These are phyloP conservation scores for Cochlearia excelsa DNA, from an alignment of 345 rosid genomes.

Conservation along the genomic window DNA sequence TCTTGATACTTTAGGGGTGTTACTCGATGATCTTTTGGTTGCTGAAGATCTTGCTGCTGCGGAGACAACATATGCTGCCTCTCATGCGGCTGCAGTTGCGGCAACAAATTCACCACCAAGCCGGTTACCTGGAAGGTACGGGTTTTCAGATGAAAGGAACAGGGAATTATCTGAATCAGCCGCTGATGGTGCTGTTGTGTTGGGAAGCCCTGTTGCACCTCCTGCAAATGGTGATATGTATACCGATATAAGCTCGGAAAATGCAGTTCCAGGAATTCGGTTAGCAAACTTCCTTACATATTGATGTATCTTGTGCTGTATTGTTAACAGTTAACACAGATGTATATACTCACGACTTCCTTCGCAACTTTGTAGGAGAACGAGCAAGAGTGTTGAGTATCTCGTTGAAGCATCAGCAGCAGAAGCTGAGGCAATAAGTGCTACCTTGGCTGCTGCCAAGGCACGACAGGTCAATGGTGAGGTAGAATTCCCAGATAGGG, in stretches of 20 bases:
- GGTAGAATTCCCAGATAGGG: slow-evolving; percentile 83
- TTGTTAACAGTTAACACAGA: slow-evolving; percentile 8
- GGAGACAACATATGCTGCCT: slow-evolving; percentile 85
- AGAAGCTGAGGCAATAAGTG: slow-evolving; percentile 98
- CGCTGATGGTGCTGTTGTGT: slow-evolving; percentile 66
- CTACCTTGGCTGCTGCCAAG: slow-evolving; percentile 96
- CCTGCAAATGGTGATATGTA: slow-evolving; percentile 88
- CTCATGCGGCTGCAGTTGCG: slow-evolving; percentile 94
- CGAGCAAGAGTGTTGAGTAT: slow-evolving; percentile 87
- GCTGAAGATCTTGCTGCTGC: slow-evolving; percentile 97
- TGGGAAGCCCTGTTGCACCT: slow-evolving; percentile 96
- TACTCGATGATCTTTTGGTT: slow-evolving; percentile 96
- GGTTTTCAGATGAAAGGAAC: slow-evolving; percentile 75
- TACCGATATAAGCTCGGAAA: slow-evolving; percentile 92
- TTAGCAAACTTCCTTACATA: slow-evolving; percentile 33
- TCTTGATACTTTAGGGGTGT: slow-evolving; percentile 59
- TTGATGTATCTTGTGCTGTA: not conserved
- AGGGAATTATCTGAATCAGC: slow-evolving; percentile 66
- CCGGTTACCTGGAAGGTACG: slow-evolving; percentile 69
- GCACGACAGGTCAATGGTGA: slow-evolving; percentile 92
- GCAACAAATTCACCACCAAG: slow-evolving; percentile 61
- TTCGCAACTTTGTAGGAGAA: slow-evolving; percentile 54
- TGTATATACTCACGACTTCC: no score
- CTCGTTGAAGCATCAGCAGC: slow-evolving; percentile 98
- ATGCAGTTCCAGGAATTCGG: slow-evolving; percentile 78